Evolutionary conservation across 257 asterid species (phyloP), one percentile per base, ranked within the genome.

Genomic region (Gardenia jasminoides): DNA sequence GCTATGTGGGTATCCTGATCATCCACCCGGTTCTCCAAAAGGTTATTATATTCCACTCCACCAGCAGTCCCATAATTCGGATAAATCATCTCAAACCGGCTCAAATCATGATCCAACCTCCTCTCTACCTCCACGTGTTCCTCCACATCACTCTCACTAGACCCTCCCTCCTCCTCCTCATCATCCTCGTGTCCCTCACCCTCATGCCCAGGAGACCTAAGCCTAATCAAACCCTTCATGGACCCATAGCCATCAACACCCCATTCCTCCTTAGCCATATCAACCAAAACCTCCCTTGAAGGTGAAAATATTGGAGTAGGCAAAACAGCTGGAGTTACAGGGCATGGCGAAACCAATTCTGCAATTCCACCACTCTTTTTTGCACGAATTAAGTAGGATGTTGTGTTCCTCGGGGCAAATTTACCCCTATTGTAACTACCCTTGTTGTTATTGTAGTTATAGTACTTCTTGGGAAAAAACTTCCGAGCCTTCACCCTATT

Each of bases 241-340:
- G 97, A 90, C 11, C 97, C 97, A 76, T 91, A 91, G 54, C 97
- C 97, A 86, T 92, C 94, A 54, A 92, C 96, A 10, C 97, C 97
- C 97, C 97, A 92, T 77, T 92, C 97, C 77, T 89, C 96, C 84
- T 91, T 91, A 0, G 97, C 97, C 96, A 89, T 92, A 84, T 92
- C 97, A 36, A 88, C 92, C 77, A 92, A 86, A 74, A 86, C 97
- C 80, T 92, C 96, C 80, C 92, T 88, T 0, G 97, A 91, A 2
- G 97, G 96, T 11, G 97, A 92, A 76, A 92, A 90, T n/a, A 87
- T 86, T 0, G 97, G 97, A 19, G 97, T 89, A 0, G 97, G 96
- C 80, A 92, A 54, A 54, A 92, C 91, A 31, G 96, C 89, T 3
- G 97, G 96, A 24, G 97, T 92, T 72, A 84, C 88, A 3, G 96